Evolutionary conservation across 306 rosid genomes (phyloP).

Genomic region (Vicia villosa): DNA sequence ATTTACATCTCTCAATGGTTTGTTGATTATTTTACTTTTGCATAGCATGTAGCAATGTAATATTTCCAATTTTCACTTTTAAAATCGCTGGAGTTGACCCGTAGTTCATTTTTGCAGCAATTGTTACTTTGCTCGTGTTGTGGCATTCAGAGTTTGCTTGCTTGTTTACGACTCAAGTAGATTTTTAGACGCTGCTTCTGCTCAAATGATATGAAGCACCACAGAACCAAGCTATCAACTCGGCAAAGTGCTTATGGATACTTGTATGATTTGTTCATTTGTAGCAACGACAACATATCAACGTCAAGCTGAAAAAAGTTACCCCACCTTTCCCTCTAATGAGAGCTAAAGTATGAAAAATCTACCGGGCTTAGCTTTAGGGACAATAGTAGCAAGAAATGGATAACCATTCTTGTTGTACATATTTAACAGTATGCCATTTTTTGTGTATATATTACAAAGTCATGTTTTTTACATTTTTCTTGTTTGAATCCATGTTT

Average conservation of each 20-base stretch:
- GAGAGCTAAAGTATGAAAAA: constrained; percentile 14
- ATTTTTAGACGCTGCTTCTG: constrained; percentile 28
- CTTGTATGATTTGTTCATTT: constrained; percentile 31
- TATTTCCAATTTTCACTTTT: constrained; percentile 31
- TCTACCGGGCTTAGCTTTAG: neutral
- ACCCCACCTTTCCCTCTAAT: constrained; percentile 1
- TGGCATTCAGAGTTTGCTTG: constrained; percentile 27
- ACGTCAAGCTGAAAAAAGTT: constrained; percentile 31
- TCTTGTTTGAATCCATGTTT: neutral
- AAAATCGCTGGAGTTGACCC: constrained; percentile 30
- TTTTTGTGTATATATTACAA: constrained; percentile 11
- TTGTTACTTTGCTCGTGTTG: constrained; percentile 14
- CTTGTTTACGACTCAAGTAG: constrained; percentile 12
- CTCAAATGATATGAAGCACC: constrained; percentile 30
- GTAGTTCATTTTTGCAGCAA: constrained; percentile 32
- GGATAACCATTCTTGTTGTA: constrained; percentile 33
- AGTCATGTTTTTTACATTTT: neutral
- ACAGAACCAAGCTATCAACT: constrained; percentile 28
- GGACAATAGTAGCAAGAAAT: constrained; percentile 23
- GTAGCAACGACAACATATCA: constrained; percentile 30
- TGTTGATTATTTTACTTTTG: constrained; percentile 32
- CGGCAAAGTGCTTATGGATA: constrained; percentile 31
- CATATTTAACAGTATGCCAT: constrained; percentile 35
- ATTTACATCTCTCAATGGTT: constrained; percentile 26
- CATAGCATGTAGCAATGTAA: constrained; percentile 8